These are phyloP conservation scores for Colletotrichum sidae DNA, from an alignment of 2,329 filamentous ascomycete genomes.

Conservation along the genomic window DNA sequence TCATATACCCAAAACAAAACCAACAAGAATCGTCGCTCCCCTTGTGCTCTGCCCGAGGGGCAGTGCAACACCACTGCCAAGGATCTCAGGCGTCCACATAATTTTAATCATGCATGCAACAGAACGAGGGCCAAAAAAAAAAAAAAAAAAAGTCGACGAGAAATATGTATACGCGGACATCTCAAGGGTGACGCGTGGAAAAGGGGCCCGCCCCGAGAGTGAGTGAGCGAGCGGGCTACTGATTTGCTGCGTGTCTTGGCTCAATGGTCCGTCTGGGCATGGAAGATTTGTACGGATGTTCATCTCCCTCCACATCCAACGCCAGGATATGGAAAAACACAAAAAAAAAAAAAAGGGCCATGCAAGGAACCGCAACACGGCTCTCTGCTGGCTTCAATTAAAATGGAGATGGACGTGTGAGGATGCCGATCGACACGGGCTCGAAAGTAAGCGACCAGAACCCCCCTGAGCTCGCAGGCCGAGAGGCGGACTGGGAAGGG, in stretches of 20 bases:
- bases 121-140: background rate
- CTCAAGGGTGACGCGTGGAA: too few relatives aligned
- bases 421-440: conserved; percentile 14
- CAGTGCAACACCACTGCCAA: conserved; percentile 22
- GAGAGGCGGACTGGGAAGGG: too few relatives aligned
- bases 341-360: background rate
- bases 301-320: conserved; percentile 9
- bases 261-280: conserved; percentile 12
- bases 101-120: conserved; percentile 9
- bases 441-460: too few relatives aligned
- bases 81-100: conserved; percentile 18
- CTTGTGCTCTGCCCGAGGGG: conserved; percentile 4
- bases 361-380: conserved; percentile 10
- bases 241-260: conserved; percentile 13
- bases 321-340: too few relatives aligned
- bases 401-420: background rate
- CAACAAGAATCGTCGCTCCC: conserved; percentile 5
- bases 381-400: background rate
- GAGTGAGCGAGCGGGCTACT: background rate
- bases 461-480: too few relatives aligned
- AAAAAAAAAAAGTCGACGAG: background rate
- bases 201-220: background rate
- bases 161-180: too few relatives aligned
- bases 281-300: conserved; percentile 9
- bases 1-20: background rate